Percentiles rank a stretch among this genome's conserved stretches.
Evolutionary conservation across 2,329 filamentous ascomycete genomes (phyloP).

Genomic region (Allantophomopsis cytisporea): DNA sequence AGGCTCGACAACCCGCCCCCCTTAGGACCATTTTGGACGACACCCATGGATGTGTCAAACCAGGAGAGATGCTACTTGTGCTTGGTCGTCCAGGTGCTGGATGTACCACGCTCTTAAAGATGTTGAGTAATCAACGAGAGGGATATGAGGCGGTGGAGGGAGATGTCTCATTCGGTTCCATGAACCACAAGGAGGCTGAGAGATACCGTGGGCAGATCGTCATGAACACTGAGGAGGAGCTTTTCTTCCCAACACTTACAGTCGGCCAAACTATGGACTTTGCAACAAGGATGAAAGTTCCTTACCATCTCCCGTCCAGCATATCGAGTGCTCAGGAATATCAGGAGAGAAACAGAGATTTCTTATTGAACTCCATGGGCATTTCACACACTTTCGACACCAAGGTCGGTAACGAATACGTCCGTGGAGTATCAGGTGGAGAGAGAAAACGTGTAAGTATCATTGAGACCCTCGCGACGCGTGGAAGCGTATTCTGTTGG

Average conservation of each 20-base stretch:
- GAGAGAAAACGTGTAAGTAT: slow-evolving; percentile 48
- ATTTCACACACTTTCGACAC: slow-evolving; percentile 40
- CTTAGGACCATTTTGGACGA: slow-evolving; percentile 51
- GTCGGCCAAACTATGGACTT: slow-evolving; percentile 38
- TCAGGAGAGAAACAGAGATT: slow-evolving; percentile 16
- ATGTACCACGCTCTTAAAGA: slow-evolving; percentile 58
- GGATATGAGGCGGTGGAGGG: slow-evolving; percentile 46
- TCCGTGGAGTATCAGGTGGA: slow-evolving; percentile 47
- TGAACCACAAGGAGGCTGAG: slow-evolving; percentile 25
- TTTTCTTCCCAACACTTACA: slow-evolving; percentile 34
- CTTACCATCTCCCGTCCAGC: slow-evolving; percentile 30
- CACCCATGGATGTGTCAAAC: slow-evolving; percentile 55
- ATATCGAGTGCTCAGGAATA: slow-evolving; percentile 28
- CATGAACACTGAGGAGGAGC: slow-evolving; percentile 37
- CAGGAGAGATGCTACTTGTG: slow-evolving; percentile 60
- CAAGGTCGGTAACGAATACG: slow-evolving; percentile 41
- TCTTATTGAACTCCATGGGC: slow-evolving; percentile 21
- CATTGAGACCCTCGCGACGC: slow-evolving; percentile 27
- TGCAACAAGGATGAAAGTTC: slow-evolving; percentile 41
- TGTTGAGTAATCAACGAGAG: slow-evolving; percentile 48
- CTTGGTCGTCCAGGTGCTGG: slow-evolving; percentile 55
- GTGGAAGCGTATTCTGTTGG: slow-evolving; percentile 42
- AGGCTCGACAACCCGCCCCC: slow-evolving; percentile 38
- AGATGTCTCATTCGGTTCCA: slow-evolving; percentile 39
- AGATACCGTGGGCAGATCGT: slow-evolving; percentile 42